A percentile compares a stretch with the other conserved stretches of the same genome.
phyloP scores from a whole-genome alignment of 176 grass and related monocot species.

The Musa schizocarpa region DNA sequence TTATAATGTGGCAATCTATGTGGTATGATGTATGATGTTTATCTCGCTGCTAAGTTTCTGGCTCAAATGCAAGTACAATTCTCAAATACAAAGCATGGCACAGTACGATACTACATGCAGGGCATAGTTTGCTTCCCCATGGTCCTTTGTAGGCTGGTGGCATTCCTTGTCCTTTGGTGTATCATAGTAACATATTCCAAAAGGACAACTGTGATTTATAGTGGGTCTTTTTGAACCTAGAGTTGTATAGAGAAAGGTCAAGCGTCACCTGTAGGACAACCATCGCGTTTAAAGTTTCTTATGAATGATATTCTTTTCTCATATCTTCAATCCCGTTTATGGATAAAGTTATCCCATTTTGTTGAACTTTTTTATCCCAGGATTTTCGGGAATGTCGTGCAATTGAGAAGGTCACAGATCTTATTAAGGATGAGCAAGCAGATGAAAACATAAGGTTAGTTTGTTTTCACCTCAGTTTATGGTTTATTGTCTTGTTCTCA shows the following conservation, averaged over 20 bases:
- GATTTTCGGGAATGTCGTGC: slow-evolving; percentile 79
- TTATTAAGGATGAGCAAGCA: slow-evolving; percentile 79
- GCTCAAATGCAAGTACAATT: not conserved
- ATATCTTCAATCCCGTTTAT: slow-evolving; percentile 5
- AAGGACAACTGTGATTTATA: not conserved
- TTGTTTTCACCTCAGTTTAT: slow-evolving; percentile 12
- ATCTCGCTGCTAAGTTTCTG: not conserved
- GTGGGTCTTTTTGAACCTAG: not conserved
- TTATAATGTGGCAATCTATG: not conserved
- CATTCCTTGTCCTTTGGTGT: not conserved
- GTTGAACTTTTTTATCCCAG: slow-evolving; percentile 33
- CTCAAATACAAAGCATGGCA: not conserved
- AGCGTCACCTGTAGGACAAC: not conserved
- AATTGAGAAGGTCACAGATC: slow-evolving; percentile 80
- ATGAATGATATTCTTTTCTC: not conserved
- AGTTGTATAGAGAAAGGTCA: not conserved
- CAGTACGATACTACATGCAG: not conserved
- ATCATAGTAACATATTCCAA: not conserved
- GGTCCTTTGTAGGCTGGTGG: too few relatives aligned
- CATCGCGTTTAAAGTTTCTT: not conserved
- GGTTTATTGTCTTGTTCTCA: not conserved
- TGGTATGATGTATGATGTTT: not conserved
- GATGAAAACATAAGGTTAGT: slow-evolving; percentile 81
- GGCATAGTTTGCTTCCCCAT: not conserved
- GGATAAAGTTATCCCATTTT: not conserved